Percentiles rank a stretch among this genome's conserved stretches.
Conservation (phyloP, 78 protist genomes). For the Mastigamoeba balamuthi region DNA sequence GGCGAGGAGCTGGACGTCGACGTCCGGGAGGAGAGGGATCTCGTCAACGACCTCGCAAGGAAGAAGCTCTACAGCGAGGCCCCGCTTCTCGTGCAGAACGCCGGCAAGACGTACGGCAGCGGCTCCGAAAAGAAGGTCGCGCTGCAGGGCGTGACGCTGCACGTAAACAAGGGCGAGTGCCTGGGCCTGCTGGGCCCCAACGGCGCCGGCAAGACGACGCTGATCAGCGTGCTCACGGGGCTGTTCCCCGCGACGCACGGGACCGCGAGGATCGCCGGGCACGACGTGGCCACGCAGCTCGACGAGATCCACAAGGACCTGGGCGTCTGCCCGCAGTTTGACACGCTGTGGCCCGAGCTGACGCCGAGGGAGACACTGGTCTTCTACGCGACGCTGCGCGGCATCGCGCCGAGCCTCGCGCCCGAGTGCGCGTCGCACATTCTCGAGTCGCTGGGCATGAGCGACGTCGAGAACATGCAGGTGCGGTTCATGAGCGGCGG, state of each 20-base stretch:
- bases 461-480: no score
- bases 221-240: slow-evolving; percentile 45
- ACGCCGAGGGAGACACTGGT: slow-evolving; percentile 57
- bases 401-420: background rate
- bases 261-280: slow-evolving; percentile 36
- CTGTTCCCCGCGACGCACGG: slow-evolving; percentile 35
- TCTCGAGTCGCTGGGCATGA: no score
- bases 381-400: slow-evolving; percentile 35
- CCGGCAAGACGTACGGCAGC: no score
- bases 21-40: no score
- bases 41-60: no score
- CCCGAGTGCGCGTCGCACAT: no score
- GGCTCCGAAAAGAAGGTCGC: no score
- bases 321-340: slow-evolving; percentile 87
- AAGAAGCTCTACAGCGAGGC: no score
- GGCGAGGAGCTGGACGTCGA: no score
- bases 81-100: no score
- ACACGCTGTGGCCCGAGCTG: slow-evolving; percentile 66
- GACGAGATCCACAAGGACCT: slow-evolving; percentile 32
- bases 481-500: slow-evolving; percentile 55
- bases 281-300: slow-evolving; percentile 16
- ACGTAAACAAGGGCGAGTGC: slow-evolving; percentile 45
- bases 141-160: slow-evolving; percentile 15
- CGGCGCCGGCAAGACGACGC: slow-evolving; percentile 88
- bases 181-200: slow-evolving; percentile 83